phyloP scores from a whole-genome alignment of 306 rosid species.

The Canavalia ensiformis region DNA sequence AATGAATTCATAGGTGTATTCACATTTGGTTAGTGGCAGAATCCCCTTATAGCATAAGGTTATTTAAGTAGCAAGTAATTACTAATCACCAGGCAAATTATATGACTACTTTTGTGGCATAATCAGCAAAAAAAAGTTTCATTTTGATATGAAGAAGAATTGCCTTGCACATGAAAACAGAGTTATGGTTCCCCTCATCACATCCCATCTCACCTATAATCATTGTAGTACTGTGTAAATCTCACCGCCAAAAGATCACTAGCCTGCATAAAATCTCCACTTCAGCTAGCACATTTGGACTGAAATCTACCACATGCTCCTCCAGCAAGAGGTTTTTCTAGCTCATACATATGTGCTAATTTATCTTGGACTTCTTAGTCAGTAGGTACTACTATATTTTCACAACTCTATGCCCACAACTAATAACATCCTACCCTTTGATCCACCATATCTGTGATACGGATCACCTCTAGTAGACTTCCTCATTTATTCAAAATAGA shows the following conservation, averaged over 20 bases:
- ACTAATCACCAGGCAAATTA: constrained; percentile 6
- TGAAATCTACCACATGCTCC: background rate
- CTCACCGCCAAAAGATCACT: background rate
- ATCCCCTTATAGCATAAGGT: constrained; percentile 22
- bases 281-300: background rate
- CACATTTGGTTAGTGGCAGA: constrained; percentile 12
- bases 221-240: background rate
- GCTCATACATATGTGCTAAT: background rate
- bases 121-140: constrained; percentile 1
- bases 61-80: constrained; percentile 37
- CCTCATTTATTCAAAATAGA: background rate
- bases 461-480: background rate
- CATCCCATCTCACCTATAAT: background rate
- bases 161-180: background rate
- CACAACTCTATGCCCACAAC: background rate
- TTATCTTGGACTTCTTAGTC: background rate
- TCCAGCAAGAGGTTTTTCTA: background rate
- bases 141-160: background rate
- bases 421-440: background rate
- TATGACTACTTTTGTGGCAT: constrained; percentile 11
- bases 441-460: background rate
- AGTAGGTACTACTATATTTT: background rate
- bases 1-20: background rate
- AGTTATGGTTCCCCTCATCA: background rate
- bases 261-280: background rate